Base-by-base conservation (phyloP, 768 basidiomycete genomes). In the Pleurotus eryngii region DNA sequence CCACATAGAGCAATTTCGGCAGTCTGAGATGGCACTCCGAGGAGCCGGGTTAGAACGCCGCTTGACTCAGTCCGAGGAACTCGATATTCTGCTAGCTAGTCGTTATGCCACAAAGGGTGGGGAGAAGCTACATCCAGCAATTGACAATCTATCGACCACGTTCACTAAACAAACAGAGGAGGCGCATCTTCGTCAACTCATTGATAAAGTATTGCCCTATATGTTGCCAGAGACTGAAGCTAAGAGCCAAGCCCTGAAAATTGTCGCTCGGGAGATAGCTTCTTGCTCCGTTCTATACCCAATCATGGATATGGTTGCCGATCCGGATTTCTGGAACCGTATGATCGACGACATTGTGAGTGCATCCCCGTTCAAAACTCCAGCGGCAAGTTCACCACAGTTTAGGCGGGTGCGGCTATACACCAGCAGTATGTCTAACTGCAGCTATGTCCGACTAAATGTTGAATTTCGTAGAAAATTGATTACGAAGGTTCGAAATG, bases 271-370 rank as follows among this genome's bases (percentile, higher is more conserved):
- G 46, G 97, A 99, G 72, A 81, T 98, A 62, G 76, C 89, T 0
- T 82, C 90, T 3, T 95, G 92, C 66, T 77, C 87, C 2, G 84
- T 96, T 3, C 66, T 98, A 40, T 86, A 90, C 65, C 95, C 96
- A 11, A 70, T 96, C 55, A 86, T 96, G 78, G 92, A 98, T 49
- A 92, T 96, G 87, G 67, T 98, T 37, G 81, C 90, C 26, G 97
- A 99, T 69, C 92, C 95, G 4, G 97, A 99, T 70, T 97, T 97
- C 62, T 98, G 95, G 95, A 99, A 99, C 73, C 79, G 85, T 57
- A 82, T 84, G 38, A 90, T 98, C 49, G 95, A 98, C 70, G 87
- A 95, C 73, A 84, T 92, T 74, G 95, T 94, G 68, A 72, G 92
- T 76, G 15, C 22, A 42, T 42, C 22, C 45, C 35, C 8, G 46